Evolutionary conservation across 2,329 filamentous ascomycete genomes (phyloP).

Genomic region (Conoideocrella luteorostrata): DNA sequence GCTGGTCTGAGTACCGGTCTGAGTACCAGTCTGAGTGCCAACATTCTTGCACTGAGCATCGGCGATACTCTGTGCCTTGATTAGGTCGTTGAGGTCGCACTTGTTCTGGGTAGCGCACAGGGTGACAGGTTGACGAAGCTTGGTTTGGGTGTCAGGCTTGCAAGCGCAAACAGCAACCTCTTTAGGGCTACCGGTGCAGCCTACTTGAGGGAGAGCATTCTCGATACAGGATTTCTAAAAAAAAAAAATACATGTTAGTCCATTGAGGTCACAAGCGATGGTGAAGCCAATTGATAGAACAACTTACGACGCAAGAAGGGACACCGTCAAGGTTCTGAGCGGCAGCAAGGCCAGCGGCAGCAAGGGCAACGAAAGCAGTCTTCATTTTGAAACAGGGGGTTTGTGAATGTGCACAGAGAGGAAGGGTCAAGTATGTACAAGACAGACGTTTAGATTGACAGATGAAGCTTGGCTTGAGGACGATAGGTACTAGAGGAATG

Average conservation of each 20-base stretch:
- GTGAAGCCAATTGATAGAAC: too few species aligned
- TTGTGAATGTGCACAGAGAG: background rate
- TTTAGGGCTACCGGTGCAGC: slow-evolving; percentile 1
- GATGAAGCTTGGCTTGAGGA: slow-evolving; percentile 1
- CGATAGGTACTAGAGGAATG: background rate
- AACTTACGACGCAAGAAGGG: slow-evolving; percentile 35
- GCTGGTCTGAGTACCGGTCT: slow-evolving; percentile 7
- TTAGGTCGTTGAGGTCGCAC: slow-evolving; percentile 27
- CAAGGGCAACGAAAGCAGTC: slow-evolving; percentile 26
- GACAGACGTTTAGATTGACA: slow-evolving; percentile 2
- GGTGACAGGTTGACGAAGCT: slow-evolving; percentile 22
- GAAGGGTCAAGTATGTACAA: slow-evolving; percentile 4
- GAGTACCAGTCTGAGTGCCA: slow-evolving; percentile 5
- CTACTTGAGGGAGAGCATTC: slow-evolving; percentile 22
- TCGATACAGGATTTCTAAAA: slow-evolving; percentile 27
- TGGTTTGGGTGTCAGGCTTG: slow-evolving; percentile 27
- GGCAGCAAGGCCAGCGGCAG: slow-evolving; percentile 27
- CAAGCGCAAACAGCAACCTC: slow-evolving; percentile 30
- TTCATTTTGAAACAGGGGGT: slow-evolving; percentile 30
- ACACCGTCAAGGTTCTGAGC: slow-evolving; percentile 31
- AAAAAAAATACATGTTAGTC: background rate
- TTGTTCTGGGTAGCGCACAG: slow-evolving; percentile 24
- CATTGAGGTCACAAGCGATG: background rate
- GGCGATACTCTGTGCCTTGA: slow-evolving; percentile 26
- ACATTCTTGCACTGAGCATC: slow-evolving; percentile 20